Percentiles rank a stretch among this genome's conserved stretches.
These are phyloP conservation scores for Vitis hybrid DNA, from an alignment of 177 flowering plant genomes.

Conservation along the genomic window DNA sequence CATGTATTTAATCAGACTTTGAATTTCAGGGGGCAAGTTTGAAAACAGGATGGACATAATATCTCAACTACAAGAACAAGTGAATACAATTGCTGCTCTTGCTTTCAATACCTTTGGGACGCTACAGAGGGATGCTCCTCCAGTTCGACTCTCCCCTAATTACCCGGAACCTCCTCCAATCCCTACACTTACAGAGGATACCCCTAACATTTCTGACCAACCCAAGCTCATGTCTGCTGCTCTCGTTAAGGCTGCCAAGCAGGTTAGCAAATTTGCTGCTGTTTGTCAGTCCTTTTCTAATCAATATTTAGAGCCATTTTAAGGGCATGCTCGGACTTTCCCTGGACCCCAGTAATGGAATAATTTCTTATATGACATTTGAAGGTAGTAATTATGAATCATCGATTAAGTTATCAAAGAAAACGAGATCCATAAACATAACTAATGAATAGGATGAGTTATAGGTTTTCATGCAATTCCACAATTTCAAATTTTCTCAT, in stretches of 20 bases:
- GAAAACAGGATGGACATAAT: constrained; percentile 68
- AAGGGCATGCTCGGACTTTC: too few species aligned
- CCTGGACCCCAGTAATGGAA: too few species aligned
- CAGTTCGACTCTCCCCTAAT: constrained; percentile 74
- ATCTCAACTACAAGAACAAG: constrained; percentile 90
- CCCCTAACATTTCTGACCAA: constrained; percentile 52
- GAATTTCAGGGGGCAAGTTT: neutral
- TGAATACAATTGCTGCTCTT: constrained; percentile 56
- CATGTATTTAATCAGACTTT: neutral
- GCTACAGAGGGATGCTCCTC: constrained; percentile 89
- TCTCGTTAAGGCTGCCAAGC: constrained; percentile 69
- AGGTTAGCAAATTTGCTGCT: constrained; percentile 28
- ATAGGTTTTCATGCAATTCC: too few species aligned
- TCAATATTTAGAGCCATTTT: too few species aligned
- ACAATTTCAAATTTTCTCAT: too few species aligned
- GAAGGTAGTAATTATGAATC: too few species aligned
- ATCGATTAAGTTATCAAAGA: too few species aligned
- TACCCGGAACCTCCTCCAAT: constrained; percentile 75
- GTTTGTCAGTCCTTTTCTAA: neutral
- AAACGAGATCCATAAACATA: too few species aligned
- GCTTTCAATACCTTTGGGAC: constrained; percentile 83
- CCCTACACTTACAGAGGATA: constrained; percentile 40
- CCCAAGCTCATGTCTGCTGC: constrained; percentile 77
- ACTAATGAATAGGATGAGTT: too few species aligned
- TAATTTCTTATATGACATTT: too few species aligned